phyloP scores from a whole-genome alignment of 1,284 basidiomycete genomes.

The Ceratobasidium sp. region DNA sequence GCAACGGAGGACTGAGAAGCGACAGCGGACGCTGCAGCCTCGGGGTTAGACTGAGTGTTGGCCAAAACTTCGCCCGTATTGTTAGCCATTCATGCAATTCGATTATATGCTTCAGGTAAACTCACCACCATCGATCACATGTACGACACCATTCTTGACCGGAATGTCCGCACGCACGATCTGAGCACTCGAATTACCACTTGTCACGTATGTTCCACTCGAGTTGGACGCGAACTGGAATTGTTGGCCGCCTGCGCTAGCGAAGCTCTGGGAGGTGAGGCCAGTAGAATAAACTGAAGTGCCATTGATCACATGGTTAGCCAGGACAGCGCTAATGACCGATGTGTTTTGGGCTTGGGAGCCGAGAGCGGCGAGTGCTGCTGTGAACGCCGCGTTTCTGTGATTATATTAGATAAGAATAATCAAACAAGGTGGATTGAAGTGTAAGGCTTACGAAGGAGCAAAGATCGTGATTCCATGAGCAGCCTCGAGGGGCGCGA shows the following conservation, averaged over 20 bases:
- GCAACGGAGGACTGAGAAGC: conserved; percentile 49
- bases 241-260: conserved; percentile 69
- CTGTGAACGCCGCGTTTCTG: conserved; percentile 61
- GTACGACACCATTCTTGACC: conserved; percentile 75
- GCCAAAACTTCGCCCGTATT: conserved; percentile 68
- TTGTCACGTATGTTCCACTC: conserved; percentile 69
- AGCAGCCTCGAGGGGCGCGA: conserved; percentile 56
- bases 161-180: conserved; percentile 74
- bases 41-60: conserved; percentile 62
- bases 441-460: conserved; percentile 54
- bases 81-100: neutral
- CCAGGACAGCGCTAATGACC: conserved; percentile 58
- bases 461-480: conserved; percentile 78
- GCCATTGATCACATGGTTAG: conserved; percentile 78
- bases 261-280: conserved; percentile 58
- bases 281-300: conserved; percentile 71
- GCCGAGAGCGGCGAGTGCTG: conserved; percentile 56
- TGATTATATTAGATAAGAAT: neutral
- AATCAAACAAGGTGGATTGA: neutral
- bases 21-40: conserved; percentile 68
- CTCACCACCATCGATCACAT: conserved; percentile 51
- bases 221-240: conserved; percentile 66
- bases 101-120: neutral
- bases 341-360: conserved; percentile 46
- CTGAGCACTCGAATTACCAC: conserved; percentile 63